Conservation (phyloP, 129 eudicot species). For the Chrysanthemum seticuspe region DNA sequence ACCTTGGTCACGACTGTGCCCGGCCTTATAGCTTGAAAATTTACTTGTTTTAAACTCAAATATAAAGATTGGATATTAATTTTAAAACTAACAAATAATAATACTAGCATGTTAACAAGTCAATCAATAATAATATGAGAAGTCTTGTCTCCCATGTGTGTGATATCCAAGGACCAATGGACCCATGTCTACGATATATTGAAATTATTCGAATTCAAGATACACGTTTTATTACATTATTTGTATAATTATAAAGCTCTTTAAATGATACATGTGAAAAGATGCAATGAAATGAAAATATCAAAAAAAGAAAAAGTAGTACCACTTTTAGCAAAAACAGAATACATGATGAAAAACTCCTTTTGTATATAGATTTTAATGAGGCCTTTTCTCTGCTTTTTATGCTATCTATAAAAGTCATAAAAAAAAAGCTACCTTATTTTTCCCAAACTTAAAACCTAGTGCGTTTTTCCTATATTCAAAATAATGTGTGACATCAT, state of each 20-base stretch:
- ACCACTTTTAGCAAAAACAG: slow-evolving; percentile 21
- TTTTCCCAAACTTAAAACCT: slow-evolving; percentile 18
- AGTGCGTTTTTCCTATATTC: slow-evolving; percentile 12
- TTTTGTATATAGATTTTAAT: slow-evolving; percentile 15
- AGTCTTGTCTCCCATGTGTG: background rate
- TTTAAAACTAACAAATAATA: too few species aligned
- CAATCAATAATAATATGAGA: slow-evolving; percentile 6
- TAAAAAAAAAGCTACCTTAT: slow-evolving; percentile 28
- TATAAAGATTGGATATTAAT: too few species aligned
- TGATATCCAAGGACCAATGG: background rate
- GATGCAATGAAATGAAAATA: slow-evolving; percentile 13
- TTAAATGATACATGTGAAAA: slow-evolving; percentile 21
- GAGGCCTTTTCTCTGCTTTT: slow-evolving; percentile 15
- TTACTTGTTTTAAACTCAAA: too few species aligned
- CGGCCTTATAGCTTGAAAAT: too few species aligned
- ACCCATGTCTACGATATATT: background rate
- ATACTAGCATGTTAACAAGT: background rate
- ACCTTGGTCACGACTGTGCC: too few species aligned
- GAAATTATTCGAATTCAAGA: background rate
- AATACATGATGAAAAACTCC: slow-evolving; percentile 19
- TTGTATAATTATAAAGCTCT: background rate
- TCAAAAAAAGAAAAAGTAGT: background rate
- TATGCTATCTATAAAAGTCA: slow-evolving; percentile 26
- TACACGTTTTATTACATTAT: slow-evolving; percentile 1
- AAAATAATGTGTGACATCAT: slow-evolving; percentile 12